Conservation (phyloP, 2,329 filamentous ascomycete species). For the Periconia macrospinosa region DNA sequence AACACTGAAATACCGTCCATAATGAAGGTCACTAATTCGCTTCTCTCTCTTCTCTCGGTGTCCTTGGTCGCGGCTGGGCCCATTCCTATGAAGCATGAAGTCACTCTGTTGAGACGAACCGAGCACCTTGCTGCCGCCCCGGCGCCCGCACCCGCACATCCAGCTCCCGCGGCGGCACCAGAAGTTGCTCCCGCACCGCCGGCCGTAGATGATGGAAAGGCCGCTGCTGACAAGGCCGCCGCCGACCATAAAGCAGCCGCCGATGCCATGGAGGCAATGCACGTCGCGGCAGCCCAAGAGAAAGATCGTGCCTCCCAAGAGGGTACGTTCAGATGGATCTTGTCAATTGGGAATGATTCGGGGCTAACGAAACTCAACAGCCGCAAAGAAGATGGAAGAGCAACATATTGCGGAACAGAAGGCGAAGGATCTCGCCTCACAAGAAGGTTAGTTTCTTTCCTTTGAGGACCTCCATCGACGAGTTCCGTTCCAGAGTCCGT, state of each 20-base stretch:
- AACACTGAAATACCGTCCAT: slow-evolving; percentile 2
- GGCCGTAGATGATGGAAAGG: slow-evolving; percentile 6
- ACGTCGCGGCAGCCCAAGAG: slow-evolving; percentile 11
- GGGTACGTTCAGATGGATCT: slow-evolving; percentile 1
- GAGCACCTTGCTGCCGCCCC: slow-evolving; percentile 2
- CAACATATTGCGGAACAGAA: slow-evolving; percentile 8
- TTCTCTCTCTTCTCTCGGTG: slow-evolving; percentile 23
- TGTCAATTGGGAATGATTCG: not conserved
- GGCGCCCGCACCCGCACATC: slow-evolving; percentile 3
- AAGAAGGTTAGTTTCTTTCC: not conserved
- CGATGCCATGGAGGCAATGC: slow-evolving; percentile 18
- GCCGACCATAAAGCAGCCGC: slow-evolving; percentile 13
- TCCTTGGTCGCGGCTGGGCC: slow-evolving; percentile 23
- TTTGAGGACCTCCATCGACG: too few species aligned
- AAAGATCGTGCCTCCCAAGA: slow-evolving; percentile 12
- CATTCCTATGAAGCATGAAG: slow-evolving; percentile 16
- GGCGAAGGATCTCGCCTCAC: not conserved
- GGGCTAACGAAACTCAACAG: not conserved
- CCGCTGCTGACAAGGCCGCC: not conserved
- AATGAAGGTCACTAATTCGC: slow-evolving; percentile 30
- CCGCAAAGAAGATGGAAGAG: slow-evolving; percentile 2
- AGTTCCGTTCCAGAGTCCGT: not conserved
- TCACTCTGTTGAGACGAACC: slow-evolving; percentile 13
- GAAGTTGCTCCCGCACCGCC: slow-evolving; percentile 8
- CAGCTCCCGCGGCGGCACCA: too few species aligned